These are phyloP conservation scores for Leptomonas seymouri DNA, from an alignment of 208 protist species.

Conservation along the genomic window DNA sequence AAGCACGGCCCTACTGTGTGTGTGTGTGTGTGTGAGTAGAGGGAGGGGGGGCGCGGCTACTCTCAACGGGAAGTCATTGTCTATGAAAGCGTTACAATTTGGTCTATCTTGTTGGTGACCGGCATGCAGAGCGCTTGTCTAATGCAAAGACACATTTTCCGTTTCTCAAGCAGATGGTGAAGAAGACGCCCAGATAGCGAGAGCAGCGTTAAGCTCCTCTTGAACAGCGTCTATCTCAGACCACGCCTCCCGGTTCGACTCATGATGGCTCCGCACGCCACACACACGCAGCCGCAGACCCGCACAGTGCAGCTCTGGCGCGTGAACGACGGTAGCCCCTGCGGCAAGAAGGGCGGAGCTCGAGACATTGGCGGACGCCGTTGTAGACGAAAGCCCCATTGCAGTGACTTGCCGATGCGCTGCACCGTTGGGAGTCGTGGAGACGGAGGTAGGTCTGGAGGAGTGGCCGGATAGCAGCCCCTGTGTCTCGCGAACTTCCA, in stretches of 20 bases:
- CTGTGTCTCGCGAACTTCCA: conserved; percentile 22
- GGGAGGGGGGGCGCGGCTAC: no score
- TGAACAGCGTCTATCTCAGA: conserved; percentile 55
- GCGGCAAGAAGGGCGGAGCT: background rate
- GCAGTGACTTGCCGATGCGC: conserved; percentile 1
- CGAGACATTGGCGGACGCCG: conserved; percentile 2
- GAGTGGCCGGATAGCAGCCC: conserved; percentile 9
- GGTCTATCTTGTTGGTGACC: no score
- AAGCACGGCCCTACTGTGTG: background rate
- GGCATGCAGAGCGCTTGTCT: no score
- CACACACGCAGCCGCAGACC: conserved; percentile 62
- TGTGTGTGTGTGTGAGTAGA: background rate
- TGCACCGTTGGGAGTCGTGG: background rate
- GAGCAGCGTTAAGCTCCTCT: conserved; percentile 38
- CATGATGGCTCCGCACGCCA: conserved; percentile 41
- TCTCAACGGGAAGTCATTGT: no score
- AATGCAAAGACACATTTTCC: no score
- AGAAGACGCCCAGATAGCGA: conserved; percentile 30
- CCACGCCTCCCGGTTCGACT: conserved; percentile 23
- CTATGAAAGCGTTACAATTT: no score
- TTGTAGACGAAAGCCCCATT: background rate
- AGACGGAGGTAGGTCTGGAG: conserved; percentile 1
- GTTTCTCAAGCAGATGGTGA: background rate
- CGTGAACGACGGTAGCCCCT: conserved; percentile 25
- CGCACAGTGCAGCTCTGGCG: conserved; percentile 78